Evolutionary conservation across 805 yeast genomes (phyloP).

Genomic region (Wickerhamomyces xylosicus): DNA sequence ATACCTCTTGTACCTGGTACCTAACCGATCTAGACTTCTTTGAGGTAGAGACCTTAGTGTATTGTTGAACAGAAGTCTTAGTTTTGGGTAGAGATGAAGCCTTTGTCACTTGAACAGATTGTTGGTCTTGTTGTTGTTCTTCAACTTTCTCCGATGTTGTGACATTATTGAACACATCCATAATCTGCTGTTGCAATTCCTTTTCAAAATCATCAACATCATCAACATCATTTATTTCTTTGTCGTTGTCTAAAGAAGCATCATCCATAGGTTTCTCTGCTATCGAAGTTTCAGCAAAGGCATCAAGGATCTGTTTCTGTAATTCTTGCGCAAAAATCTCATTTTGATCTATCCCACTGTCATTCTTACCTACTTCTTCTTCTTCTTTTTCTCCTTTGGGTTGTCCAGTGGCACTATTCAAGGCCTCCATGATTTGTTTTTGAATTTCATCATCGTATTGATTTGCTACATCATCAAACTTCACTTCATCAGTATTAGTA

Average conservation of each 20-base stretch:
- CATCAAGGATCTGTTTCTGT: constrained; percentile 13
- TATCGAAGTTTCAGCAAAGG: constrained; percentile 2
- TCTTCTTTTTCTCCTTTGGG: not conserved
- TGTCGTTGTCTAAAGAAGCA: not conserved
- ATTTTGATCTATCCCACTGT: not conserved
- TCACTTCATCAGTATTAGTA: too few species aligned
- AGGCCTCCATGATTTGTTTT: constrained; percentile 12
- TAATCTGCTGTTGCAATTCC: constrained; percentile 15
- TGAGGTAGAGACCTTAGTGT: not conserved
- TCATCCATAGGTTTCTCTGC: not conserved
- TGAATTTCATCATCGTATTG: constrained; percentile 10
- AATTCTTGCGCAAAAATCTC: constrained; percentile 5
- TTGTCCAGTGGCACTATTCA: constrained; percentile 3
- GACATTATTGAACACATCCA: constrained; percentile 15
- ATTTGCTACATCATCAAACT: not conserved
- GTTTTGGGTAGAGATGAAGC: not conserved
- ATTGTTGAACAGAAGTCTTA: not conserved
- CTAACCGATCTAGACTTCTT: too few species aligned
- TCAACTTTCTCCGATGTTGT: too few species aligned
- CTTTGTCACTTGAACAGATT: not conserved
- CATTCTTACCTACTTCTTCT: not conserved
- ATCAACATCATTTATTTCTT: not conserved
- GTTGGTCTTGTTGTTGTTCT: not conserved
- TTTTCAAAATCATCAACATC: constrained; percentile 10
- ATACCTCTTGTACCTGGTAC: constrained; percentile 15